Base-by-base conservation (phyloP, 2,329 filamentous ascomycete genomes). In the Aspergillus oerlinghausenensis region DNA sequence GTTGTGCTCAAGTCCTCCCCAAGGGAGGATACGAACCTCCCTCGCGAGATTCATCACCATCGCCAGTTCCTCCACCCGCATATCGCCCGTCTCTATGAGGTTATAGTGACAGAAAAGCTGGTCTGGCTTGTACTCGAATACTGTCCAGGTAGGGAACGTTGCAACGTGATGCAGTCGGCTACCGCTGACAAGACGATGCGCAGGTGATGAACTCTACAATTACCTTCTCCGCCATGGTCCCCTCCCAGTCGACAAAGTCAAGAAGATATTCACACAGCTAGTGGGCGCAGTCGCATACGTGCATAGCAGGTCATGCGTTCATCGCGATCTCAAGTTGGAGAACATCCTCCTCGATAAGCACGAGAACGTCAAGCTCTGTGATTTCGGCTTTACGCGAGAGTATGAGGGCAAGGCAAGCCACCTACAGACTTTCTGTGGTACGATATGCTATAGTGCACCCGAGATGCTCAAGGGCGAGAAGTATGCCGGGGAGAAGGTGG, bases 401-500 rank as follows among this genome's bases (percentile, higher is more conserved):
- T 99, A 99, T 73, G 92, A 97, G 74, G 93, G 93, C 58, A 92
- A 95, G 67, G 85, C 90, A 29, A 97, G 92, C 72, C 93, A 97
- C 69, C 78, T 99, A 55, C 93, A 97, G 74, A 99, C 94, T 1
- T 99, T 96, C 75, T 99, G 94, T 72, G 94, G 94, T 4, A 99
- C 94, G 0, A 88, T 99, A 60, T 97, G 93, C 77, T 99, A 99
- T 75, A 96, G 92, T 54, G 94, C 94, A 2, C 94, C 94, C 2
- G 94, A 99, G 75, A 99, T 99, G 94, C 82, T 99, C 43, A 96
- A 94, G 73, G 94, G 92, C 42, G 94, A 99, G 73, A 97, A 96
- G 74, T 99, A 99, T 71, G 94, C 92, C 0, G 93, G 92, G 26
- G 92, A 97, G 77, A 97, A 97, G 77, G 93, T 99, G 50, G 94